A percentile compares a stretch with the other conserved stretches of the same genome.
These are phyloP conservation scores for Pichia cabralensis DNA, from an alignment of 805 yeast genomes.

Conservation along the genomic window DNA sequence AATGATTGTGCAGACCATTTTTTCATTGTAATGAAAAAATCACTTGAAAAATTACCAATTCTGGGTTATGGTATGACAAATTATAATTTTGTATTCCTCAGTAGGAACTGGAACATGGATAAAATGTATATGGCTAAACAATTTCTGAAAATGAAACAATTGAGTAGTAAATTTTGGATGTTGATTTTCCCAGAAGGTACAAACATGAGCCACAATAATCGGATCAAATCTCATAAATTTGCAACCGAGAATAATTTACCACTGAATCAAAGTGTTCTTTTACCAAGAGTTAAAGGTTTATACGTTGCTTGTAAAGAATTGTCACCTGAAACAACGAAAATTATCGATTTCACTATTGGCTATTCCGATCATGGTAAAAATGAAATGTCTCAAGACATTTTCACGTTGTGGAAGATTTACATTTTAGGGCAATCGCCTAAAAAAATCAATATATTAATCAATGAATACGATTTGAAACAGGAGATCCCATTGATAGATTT, in stretches of 20 bases:
- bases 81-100: conserved; percentile 67
- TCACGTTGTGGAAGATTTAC: conserved; percentile 53
- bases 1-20: conserved; percentile 55
- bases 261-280: conserved; percentile 39
- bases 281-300: conserved; percentile 82
- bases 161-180: conserved; percentile 41
- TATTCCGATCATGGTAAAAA: conserved; percentile 58
- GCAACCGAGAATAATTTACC: conserved; percentile 42
- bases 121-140: conserved; percentile 45
- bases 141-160: conserved; percentile 37
- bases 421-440: conserved; percentile 66
- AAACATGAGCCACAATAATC: conserved; percentile 60
- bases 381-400: conserved; percentile 71
- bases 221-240: conserved; percentile 44
- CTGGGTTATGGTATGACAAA: conserved; percentile 80
- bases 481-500: conserved; percentile 22
- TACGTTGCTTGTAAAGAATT: conserved; percentile 54
- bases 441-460: conserved; percentile 52
- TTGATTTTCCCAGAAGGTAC: conserved; percentile 94
- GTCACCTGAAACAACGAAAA: conserved; percentile 34
- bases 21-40: conserved; percentile 68
- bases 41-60: conserved; percentile 60
- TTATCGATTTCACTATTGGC: conserved; percentile 79
- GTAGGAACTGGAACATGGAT: conserved; percentile 82
- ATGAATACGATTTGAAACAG: conserved; percentile 37